Evolutionary conservation across 2,329 filamentous ascomycete genomes (phyloP).

Genomic region (Aspergillus versicolor): DNA sequence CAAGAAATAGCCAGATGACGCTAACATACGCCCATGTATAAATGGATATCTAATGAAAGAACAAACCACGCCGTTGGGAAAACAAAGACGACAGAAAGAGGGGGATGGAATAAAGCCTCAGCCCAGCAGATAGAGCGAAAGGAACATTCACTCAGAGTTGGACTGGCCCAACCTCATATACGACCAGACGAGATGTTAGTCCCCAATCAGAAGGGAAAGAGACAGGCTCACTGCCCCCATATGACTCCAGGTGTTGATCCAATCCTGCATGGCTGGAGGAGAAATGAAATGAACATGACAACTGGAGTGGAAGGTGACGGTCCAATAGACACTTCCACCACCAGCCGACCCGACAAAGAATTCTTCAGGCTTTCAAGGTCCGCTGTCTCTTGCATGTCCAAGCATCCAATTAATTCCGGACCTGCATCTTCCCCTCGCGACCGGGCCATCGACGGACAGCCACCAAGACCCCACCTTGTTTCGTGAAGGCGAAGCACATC

Average conservation of each 20-base stretch:
- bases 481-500: constrained; percentile 6
- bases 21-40: background rate
- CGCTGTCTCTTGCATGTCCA: background rate
- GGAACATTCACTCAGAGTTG: background rate
- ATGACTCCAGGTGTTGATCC: constrained; percentile 1
- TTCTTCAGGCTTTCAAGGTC: background rate
- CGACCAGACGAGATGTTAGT: background rate
- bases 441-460: background rate
- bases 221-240: constrained; percentile 5
- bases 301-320: background rate
- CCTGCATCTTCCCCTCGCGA: constrained; percentile 3
- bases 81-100: constrained; percentile 1
- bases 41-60: background rate
- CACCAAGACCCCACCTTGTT: constrained; percentile 4
- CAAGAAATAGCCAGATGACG: background rate
- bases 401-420: constrained; percentile 6
- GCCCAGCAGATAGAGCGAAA: background rate
- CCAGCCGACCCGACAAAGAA: background rate
- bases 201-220: constrained; percentile 4
- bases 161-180: background rate
- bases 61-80: background rate
- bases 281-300: background rate
- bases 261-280: constrained; percentile 4
- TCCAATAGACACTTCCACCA: background rate
- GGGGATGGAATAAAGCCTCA: background rate